Base-by-base conservation (phyloP, 768 basidiomycete species). In the Candolleomyces eurysporus region DNA sequence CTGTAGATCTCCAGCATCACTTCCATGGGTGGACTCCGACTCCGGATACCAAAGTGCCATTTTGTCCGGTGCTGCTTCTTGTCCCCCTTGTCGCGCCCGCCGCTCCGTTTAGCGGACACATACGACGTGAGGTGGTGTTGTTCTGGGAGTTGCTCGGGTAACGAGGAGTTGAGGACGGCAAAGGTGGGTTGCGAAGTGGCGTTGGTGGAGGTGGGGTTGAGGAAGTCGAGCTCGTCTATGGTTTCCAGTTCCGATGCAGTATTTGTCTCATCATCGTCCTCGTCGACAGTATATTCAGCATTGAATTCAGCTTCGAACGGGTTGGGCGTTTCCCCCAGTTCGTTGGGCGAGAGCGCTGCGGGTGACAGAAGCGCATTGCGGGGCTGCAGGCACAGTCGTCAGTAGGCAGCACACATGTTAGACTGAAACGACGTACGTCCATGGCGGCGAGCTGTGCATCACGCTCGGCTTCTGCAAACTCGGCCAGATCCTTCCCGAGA, bases 1-100 rank as follows among this genome's bases (percentile, higher is more conserved):
- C 92, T 80, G 75, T 99, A 98, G 56, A 99, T 97, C 82, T 98
- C 96, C 26, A 97, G 77, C 96, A 99, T 98, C 22, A 99, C 96
- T 73, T 99, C 97, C 92, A 98, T 96, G 21, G 96, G 97, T 36
- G 95, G 93, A 61, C 88, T 91, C 61, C 96, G 83, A 66, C 92
- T 95, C 36, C 97, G 84, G 45, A 99, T 98, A 8, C 97, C 97
- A 69, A 98, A 99, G 72, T 99, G 97, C 97, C 97, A 98, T 64
- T 94, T 90, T 16, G 91, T 91, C 63, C 90, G 86, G 62, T 89
- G 86, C 58, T 86, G 84, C 71, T 88, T 91, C 78, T 87, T 86
- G 69, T 86, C 86, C 59, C 73, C 62, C 39, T 68, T 63, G 3
- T 21, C 26, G 55, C 74, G 75, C 65, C 71, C 72, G 43, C 81